Evolutionary conservation across 116 monocot genomes (phyloP).

Genomic region (Zostera marina): DNA sequence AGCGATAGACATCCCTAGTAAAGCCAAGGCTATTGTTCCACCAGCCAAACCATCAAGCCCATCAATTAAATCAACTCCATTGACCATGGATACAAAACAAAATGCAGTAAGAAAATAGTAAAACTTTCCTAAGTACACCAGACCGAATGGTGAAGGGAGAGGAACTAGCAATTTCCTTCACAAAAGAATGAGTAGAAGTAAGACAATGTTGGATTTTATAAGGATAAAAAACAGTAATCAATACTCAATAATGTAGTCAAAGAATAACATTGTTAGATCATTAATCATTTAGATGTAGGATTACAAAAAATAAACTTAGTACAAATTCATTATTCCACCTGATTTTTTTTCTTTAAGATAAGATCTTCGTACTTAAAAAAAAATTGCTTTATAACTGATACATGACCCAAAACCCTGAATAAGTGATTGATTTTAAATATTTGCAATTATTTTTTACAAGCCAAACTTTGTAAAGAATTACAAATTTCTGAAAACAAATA

Average conservation of each 20-base stretch:
- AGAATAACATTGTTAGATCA: too few species aligned
- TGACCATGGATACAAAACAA: conserved; percentile 59
- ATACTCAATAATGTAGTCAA: too few species aligned
- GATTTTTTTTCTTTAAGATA: neutral
- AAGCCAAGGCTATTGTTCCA: conserved; percentile 55
- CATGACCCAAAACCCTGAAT: too few species aligned
- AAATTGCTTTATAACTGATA: too few species aligned
- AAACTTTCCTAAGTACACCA: conserved; percentile 51
- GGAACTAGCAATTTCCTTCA: conserved; percentile 70
- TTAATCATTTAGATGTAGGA: too few species aligned
- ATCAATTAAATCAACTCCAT: conserved; percentile 68
- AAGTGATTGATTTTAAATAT: too few species aligned
- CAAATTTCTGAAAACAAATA: too few species aligned
- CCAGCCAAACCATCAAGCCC: conserved; percentile 83
- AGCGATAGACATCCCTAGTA: conserved; percentile 63
- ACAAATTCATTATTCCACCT: too few species aligned
- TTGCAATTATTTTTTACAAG: too few species aligned
- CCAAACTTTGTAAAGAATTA: too few species aligned
- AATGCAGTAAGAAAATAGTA: conserved; percentile 44
- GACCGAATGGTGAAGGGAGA: conserved; percentile 58
- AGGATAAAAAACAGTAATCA: neutral
- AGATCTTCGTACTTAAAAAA: too few species aligned
- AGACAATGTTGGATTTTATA: neutral
- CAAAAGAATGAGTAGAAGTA: conserved; percentile 4
- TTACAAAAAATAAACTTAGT: too few species aligned